phyloP scores from a whole-genome alignment of 208 protist species.

The Angomonas deanei region DNA sequence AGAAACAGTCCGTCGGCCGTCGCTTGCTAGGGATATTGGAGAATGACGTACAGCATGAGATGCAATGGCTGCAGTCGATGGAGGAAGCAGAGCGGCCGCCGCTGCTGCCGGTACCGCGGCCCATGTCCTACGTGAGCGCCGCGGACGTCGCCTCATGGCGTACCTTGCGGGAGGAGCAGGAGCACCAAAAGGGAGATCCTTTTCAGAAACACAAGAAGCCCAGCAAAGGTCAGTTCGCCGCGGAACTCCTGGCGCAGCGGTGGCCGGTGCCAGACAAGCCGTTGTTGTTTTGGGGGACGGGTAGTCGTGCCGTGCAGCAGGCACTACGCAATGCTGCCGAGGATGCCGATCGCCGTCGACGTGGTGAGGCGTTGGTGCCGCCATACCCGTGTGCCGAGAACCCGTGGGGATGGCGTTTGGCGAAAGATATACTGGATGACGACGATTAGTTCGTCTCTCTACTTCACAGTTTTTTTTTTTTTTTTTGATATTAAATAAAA shows the following conservation, averaged over 20 bases:
- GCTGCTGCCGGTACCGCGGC: conserved; percentile 74
- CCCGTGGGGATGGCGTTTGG: conserved; percentile 79
- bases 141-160: conserved; percentile 63
- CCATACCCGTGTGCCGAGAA: conserved; percentile 83
- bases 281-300: conserved; percentile 84
- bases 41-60: conserved; percentile 60
- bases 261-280: conserved; percentile 75
- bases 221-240: conserved; percentile 24
- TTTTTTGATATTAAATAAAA: conserved; percentile 8
- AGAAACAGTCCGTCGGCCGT: conserved; percentile 33
- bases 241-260: conserved; percentile 59
- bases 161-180: conserved; percentile 43
- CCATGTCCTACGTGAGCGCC: conserved; percentile 81
- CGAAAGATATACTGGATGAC: conserved; percentile 72
- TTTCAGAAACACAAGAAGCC: conserved; percentile 35
- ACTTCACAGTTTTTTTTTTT: background rate
- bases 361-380: conserved; percentile 47
- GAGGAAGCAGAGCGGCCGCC: conserved; percentile 76
- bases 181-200: conserved; percentile 38
- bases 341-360: conserved; percentile 53
- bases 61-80: conserved; percentile 78
- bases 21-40: conserved; percentile 64
- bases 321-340: conserved; percentile 77
- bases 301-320: conserved; percentile 69
- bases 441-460: conserved; percentile 1